Conservation (phyloP, 176 grass and related monocot species). For the Oryza rufipogon region DNA sequence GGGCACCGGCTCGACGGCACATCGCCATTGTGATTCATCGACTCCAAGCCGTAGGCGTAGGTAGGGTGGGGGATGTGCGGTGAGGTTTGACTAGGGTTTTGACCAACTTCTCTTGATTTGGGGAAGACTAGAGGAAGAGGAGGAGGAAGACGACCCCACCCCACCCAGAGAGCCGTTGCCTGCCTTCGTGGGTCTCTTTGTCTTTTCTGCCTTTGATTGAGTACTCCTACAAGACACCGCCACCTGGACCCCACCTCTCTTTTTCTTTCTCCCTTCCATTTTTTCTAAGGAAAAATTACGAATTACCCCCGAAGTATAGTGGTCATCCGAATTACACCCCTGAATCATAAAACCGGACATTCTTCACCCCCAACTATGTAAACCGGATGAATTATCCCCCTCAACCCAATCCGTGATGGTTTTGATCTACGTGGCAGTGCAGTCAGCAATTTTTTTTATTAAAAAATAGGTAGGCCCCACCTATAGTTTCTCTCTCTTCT, state of each 20-base stretch:
- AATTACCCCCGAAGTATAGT: no score
- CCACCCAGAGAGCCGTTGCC: not conserved
- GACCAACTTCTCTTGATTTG: not conserved
- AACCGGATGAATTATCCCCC: no score
- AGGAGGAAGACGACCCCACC: not conserved
- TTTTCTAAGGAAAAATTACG: no score
- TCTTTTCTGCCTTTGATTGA: not conserved
- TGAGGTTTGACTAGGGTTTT: constrained; percentile 12
- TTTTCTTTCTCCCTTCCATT: not conserved
- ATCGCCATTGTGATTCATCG: constrained; percentile 24
- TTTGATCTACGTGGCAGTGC: no score
- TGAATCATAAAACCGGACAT: no score
- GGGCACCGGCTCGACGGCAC: constrained; percentile 42
- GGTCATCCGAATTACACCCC: no score
- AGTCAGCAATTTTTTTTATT: no score
- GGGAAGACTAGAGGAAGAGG: not conserved
- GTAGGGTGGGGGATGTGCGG: not conserved
- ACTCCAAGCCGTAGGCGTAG: not conserved
- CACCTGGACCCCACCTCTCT: not conserved
- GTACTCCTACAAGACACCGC: not conserved
- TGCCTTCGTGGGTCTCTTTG: not conserved
- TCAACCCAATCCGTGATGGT: no score
- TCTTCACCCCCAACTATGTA: no score
- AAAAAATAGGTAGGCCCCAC: no score
- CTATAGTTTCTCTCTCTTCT: no score